phyloP scores from a whole-genome alignment of 2,329 filamentous ascomycete genomes.

The Geosmithia putterillii region DNA sequence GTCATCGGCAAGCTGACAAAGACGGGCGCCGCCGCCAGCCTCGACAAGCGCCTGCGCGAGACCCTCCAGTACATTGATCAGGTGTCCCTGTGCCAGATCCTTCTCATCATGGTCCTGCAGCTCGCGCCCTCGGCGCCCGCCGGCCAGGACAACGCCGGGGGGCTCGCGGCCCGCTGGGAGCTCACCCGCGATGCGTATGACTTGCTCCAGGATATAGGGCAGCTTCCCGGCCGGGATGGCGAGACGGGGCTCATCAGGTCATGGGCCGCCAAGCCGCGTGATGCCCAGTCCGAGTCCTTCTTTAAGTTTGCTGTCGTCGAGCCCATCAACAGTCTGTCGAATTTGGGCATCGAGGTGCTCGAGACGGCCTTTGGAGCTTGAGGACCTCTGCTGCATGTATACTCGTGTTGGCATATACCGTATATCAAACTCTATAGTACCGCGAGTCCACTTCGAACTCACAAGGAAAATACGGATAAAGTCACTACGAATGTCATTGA shows the following conservation, averaged over 20 bases:
- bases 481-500: no score
- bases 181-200: slow-evolving; percentile 26
- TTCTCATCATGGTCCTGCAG: slow-evolving; percentile 34
- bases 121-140: slow-evolving; percentile 24
- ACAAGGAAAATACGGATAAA: no score
- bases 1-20: neutral
- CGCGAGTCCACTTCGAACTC: no score
- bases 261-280: slow-evolving; percentile 28
- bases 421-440: no score
- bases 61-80: slow-evolving; percentile 33
- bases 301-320: slow-evolving; percentile 36
- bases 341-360: slow-evolving; percentile 23
- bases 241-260: slow-evolving; percentile 28
- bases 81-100: slow-evolving; percentile 38
- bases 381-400: neutral
- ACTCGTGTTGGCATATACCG: no score
- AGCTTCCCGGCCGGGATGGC: slow-evolving; percentile 29
- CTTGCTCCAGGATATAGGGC: slow-evolving; percentile 36
- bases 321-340: slow-evolving; percentile 32
- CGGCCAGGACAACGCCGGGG: no score
- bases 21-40: slow-evolving; percentile 5
- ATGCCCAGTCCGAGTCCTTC: slow-evolving; percentile 27
- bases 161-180: slow-evolving; percentile 32
- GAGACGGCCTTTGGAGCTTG: neutral
- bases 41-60: slow-evolving; percentile 13